Base-by-base conservation (phyloP, 257 asterid genomes). In the Lantana camara region DNA sequence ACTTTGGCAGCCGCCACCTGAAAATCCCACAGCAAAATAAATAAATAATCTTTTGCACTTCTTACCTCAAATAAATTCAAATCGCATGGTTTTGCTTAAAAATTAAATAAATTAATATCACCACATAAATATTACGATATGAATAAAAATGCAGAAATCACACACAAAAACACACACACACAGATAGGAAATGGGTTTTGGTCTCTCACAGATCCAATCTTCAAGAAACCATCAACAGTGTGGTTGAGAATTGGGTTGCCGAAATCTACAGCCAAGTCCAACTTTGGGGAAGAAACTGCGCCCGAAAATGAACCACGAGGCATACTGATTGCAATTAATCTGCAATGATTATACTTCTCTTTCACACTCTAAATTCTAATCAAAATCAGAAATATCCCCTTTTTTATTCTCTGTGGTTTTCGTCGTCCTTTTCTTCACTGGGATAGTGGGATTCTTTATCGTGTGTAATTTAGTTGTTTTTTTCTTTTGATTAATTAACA, bases 1-100 rank as follows among this genome's bases (percentile, higher is more conserved):
- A 77, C 82, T 84, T 80, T 88, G 0, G 79, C 74, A 17, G 69
- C 88, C 9, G 88, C 98, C 46, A 88, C 97, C 97, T 91, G 77
- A 71, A 70, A 66, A 50, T 42, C 22, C 49, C 20, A 55, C 20
- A 67, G 1, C 5, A 35, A 76, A 9, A 7, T 13, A 66, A 38
- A 23, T 1, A 41, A 23, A 50, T 6, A 10, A 20, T 42, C 4
- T 14, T 1, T n/a, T n/a, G n/a, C n/a, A n/a, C n/a, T n/a, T n/a
- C n/a, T n/a, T n/a, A n/a, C n/a, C n/a, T n/a, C n/a, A n/a, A n/a
- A n/a, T n/a, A n/a, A n/a, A n/a, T n/a, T n/a, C n/a, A n/a, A n/a
- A 27, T 27, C 32, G 32, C 32, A 5, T 27, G 32, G n/a, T n/a
- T n/a, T n/a, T n/a, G n/a, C n/a, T n/a, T n/a, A n/a, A n/a, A n/a